These are phyloP conservation scores for Vitis amurensis DNA, from an alignment of 164 flowering plant species.

Conservation along the genomic window DNA sequence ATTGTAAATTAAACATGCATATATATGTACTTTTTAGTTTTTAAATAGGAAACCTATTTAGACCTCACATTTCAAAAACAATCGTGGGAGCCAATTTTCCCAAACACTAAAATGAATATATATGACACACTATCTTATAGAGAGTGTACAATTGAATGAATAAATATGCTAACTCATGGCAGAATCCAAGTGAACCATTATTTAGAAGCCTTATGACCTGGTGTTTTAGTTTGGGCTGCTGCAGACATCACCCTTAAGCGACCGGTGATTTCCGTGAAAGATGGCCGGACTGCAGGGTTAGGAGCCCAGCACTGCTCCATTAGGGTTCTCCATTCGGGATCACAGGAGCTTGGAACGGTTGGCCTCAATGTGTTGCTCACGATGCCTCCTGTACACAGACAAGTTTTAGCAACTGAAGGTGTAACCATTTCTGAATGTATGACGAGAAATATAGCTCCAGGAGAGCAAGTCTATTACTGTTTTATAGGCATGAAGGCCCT, in stretches of 20 bases:
- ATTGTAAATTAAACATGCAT: too few relatives aligned
- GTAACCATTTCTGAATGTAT: background rate
- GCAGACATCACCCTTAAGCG: slow-evolving; percentile 57
- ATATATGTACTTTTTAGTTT: too few relatives aligned
- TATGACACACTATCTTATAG: background rate
- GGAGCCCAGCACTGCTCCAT: slow-evolving; percentile 94
- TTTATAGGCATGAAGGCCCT: too few relatives aligned
- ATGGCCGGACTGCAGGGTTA: slow-evolving; percentile 63
- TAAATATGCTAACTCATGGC: background rate
- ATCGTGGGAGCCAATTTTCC: too few relatives aligned
- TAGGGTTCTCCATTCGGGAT: slow-evolving; percentile 65
- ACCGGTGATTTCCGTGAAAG: slow-evolving; percentile 72
- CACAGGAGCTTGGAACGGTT: slow-evolving; percentile 62
- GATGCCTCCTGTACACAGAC: slow-evolving; percentile 55
- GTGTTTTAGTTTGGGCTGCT: slow-evolving; percentile 38
- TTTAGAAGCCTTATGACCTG: slow-evolving; percentile 33
- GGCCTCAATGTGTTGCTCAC: slow-evolving; percentile 80
- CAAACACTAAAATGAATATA: too few relatives aligned
- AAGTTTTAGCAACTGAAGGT: too few relatives aligned
- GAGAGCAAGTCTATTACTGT: too few relatives aligned
- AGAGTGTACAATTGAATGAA: slow-evolving; percentile 20
- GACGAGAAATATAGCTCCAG: too few relatives aligned
- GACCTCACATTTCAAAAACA: too few relatives aligned
- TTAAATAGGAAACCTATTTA: too few relatives aligned
- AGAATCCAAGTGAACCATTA: background rate